Evolutionary conservation across 2,329 filamentous ascomycete species (phyloP), one percentile per base, ranked within the genome.

Genomic region (Hypoxylon sp.): DNA sequence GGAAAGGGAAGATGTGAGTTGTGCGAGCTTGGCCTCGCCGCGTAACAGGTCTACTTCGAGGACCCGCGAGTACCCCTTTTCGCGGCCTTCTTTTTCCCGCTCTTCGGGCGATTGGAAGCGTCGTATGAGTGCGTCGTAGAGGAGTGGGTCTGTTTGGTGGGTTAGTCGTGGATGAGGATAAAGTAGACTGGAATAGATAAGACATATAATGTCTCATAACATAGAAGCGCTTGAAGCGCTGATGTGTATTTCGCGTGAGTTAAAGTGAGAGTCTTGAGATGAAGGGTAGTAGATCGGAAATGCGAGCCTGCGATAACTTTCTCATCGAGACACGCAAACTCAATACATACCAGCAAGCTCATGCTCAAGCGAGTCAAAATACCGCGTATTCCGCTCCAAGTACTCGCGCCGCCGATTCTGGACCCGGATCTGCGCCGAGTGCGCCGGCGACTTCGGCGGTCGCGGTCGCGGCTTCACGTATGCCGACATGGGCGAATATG

Each of bases 361-460:
- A 63, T 87, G 85, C 46, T 88, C 86, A 2, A 81, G 66, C 16
- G 76, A 83, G 30, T 78, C 69, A 75, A 95, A 91, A 80, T 96
- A 97, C 57, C 87, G 85, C 2, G 90, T 89, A 74, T 95, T 87
- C 3, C 86, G 82, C 65, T 90, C 86, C 23, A 97, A 84, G 75
- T 93, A 96, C 73, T 90, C 88, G 70, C 91, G 90, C 12, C 93
- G 87, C 53, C 93, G 86, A 78, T 96, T 96, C 79, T 91, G 93
- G 25, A 87, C 80, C 32, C 83, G 81, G 52, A 93, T 85, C 50
- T 81, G 81, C 3, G 79, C 80, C 3, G 75, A 67, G 48, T 79
- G 78, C 23, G 79, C 75, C 1, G 81, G 77, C 0, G 84, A 81
- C 63, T 76, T 81, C 1, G 78, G 78, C 0, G 79, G 78, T 21